These are phyloP conservation scores for Fusarium torreyae DNA, from an alignment of 2,329 filamentous ascomycete genomes.

Conservation along the genomic window DNA sequence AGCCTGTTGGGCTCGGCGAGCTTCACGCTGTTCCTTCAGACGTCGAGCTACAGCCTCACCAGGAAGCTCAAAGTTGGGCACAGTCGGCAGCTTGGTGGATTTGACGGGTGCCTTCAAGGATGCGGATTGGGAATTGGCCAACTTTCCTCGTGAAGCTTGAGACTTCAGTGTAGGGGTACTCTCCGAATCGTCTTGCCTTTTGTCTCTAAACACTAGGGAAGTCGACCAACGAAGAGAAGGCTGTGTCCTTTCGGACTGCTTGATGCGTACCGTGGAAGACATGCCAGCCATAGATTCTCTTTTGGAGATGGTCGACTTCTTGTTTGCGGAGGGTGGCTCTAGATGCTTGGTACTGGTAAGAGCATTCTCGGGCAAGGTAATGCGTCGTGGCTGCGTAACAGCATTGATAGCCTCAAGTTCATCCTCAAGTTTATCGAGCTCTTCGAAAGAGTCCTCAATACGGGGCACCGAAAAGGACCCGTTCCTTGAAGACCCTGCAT, in stretches of 20 bases:
- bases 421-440: conserved; percentile 73
- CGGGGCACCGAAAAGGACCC: conserved; percentile 60
- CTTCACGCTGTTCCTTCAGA: conserved; percentile 72
- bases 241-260: conserved; percentile 56
- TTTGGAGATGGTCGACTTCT: conserved; percentile 39
- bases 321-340: conserved; percentile 37
- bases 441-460: conserved; percentile 76
- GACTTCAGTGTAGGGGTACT: conserved; percentile 33
- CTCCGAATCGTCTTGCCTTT: conserved; percentile 37
- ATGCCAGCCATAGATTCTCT: conserved; percentile 52
- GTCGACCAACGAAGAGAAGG: conserved; percentile 60
- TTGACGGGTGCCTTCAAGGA: conserved; percentile 63
- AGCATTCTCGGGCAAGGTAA: conserved; percentile 50
- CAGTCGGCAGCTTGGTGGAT: conserved; percentile 69
- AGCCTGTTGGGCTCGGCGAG: conserved; percentile 61
- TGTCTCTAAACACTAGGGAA: conserved; percentile 58
- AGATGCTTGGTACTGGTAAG: conserved; percentile 27
- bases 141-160: conserved; percentile 40
- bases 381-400: conserved; percentile 55
- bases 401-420: conserved; percentile 69
- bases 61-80: conserved; percentile 73
- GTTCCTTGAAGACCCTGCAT: conserved; percentile 52
- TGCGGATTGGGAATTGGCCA: conserved; percentile 31
- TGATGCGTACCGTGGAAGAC: conserved; percentile 60
- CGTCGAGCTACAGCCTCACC: conserved; percentile 73